These are phyloP conservation scores for Kwoniella shandongensis DNA, from an alignment of 768 basidiomycete species.

Conservation along the genomic window DNA sequence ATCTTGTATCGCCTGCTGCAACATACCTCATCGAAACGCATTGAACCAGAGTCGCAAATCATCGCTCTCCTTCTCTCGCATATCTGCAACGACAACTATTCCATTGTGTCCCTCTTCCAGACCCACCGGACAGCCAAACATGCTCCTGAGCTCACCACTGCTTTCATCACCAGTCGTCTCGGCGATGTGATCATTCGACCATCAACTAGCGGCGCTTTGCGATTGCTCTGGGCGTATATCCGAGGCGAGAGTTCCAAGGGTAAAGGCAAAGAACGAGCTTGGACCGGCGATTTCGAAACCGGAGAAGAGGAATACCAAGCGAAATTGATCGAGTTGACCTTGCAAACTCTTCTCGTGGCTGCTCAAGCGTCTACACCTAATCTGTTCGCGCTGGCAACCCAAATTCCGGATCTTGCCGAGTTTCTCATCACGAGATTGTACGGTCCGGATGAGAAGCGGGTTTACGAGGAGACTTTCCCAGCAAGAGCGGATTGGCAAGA, in stretches of 20 bases:
- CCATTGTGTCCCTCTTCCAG: slow-evolving; percentile 34
- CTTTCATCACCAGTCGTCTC: background rate
- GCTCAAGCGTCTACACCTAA: slow-evolving; percentile 33
- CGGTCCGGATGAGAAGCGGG: slow-evolving; percentile 19
- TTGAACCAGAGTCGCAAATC: slow-evolving; percentile 23
- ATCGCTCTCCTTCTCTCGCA: slow-evolving; percentile 42
- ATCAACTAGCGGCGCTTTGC: slow-evolving; percentile 15
- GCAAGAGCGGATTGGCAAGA: slow-evolving; percentile 29
- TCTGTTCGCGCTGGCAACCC: slow-evolving; percentile 19
- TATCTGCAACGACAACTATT: slow-evolving; percentile 46
- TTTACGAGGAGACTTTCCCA: slow-evolving; percentile 42
- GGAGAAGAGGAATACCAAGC: slow-evolving; percentile 10
- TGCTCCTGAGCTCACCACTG: background rate
- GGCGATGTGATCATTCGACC: slow-evolving; percentile 3
- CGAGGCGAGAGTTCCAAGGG: slow-evolving; percentile 20
- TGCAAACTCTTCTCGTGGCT: slow-evolving; percentile 24
- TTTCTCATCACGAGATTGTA: slow-evolving; percentile 28
- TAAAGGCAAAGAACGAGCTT: slow-evolving; percentile 34
- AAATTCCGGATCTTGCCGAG: slow-evolving; percentile 31
- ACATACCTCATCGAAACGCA: slow-evolving; percentile 8
- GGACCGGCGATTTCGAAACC: slow-evolving; percentile 3
- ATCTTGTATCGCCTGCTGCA: slow-evolving; percentile 2
- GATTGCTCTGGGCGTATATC: slow-evolving; percentile 31
- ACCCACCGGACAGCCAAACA: background rate
- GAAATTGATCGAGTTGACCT: slow-evolving; percentile 18